Percentiles rank a stretch among this genome's conserved stretches.
phyloP scores from a whole-genome alignment of 306 rosid genomes.

The Medicago lupulina region DNA sequence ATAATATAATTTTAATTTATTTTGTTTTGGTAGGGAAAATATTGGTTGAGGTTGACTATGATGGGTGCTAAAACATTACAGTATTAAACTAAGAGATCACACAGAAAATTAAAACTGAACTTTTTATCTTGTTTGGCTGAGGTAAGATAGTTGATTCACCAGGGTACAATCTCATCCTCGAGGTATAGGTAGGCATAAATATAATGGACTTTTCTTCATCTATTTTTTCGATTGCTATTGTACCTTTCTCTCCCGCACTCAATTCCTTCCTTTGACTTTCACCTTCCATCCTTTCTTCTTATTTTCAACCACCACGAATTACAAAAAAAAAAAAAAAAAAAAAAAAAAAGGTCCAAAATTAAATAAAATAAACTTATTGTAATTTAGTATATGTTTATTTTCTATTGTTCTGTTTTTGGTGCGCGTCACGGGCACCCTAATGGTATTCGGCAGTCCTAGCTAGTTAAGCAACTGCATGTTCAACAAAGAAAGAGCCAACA shows the following conservation, averaged over 20 bases:
- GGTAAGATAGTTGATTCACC: neutral
- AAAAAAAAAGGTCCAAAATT: neutral
- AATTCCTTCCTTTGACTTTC: neutral
- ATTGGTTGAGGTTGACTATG: too few relatives aligned
- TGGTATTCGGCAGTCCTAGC: slow-evolving; percentile 16
- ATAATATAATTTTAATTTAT: too few relatives aligned
- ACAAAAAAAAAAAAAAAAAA: too few relatives aligned
- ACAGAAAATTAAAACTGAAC: neutral
- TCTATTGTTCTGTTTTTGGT: slow-evolving; percentile 5
- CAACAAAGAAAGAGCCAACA: slow-evolving; percentile 14
- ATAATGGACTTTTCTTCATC: neutral
- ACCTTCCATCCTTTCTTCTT: neutral
- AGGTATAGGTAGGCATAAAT: neutral
- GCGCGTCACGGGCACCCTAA: slow-evolving; percentile 14
- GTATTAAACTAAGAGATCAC: too few relatives aligned
- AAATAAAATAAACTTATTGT: neutral
- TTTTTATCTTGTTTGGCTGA: neutral
- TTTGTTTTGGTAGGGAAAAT: too few relatives aligned
- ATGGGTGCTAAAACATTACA: too few relatives aligned
- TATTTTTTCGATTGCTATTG: neutral
- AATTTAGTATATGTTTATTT: neutral
- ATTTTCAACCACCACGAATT: neutral
- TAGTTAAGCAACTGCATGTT: neutral
- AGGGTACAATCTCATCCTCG: neutral
- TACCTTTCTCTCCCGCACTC: neutral